A percentile compares a stretch with the other conserved stretches of the same genome.
Evolutionary conservation across 805 yeast genomes (phyloP).

Genomic region (Wickerhamomyces bisporus): DNA sequence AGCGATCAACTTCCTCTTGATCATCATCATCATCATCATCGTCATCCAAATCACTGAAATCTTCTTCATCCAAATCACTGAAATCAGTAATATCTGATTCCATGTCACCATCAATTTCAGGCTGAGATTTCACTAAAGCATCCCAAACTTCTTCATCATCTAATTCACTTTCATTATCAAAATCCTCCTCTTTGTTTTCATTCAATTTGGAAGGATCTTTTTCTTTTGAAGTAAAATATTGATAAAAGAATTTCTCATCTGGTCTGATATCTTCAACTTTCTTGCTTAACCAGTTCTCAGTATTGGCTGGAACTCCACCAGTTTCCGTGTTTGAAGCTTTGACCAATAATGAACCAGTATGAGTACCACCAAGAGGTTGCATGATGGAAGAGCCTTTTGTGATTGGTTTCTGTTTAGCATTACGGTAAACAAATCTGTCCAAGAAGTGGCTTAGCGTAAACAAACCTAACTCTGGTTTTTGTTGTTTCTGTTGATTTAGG

Average conservation of each 20-base stretch:
- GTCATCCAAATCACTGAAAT: constrained; percentile 61
- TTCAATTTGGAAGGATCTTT: constrained; percentile 28
- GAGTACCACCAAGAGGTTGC: constrained; percentile 94
- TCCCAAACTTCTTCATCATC: constrained; percentile 76
- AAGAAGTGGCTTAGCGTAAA: constrained; percentile 86
- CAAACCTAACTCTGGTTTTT: constrained; percentile 86
- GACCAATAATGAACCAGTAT: constrained; percentile 64
- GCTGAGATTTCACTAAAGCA: constrained; percentile 69
- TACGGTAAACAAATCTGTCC: constrained; percentile 92
- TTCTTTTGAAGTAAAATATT: constrained; percentile 68
- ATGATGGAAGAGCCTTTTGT: constrained; percentile 89
- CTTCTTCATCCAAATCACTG: constrained; percentile 49
- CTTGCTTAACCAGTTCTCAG: constrained; percentile 76
- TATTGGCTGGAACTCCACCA: constrained; percentile 66
- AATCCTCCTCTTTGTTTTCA: constrained; percentile 30
- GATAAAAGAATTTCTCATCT: constrained; percentile 83
- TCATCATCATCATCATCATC: constrained; percentile 31
- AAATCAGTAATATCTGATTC: constrained; percentile 32
- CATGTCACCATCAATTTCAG: constrained; percentile 58
- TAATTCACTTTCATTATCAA: constrained; percentile 39
- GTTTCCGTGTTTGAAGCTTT: constrained; percentile 46
- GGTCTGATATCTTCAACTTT: constrained; percentile 66
- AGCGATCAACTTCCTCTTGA: constrained; percentile 40
- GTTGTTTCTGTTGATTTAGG: constrained; percentile 37
- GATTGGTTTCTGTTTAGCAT: constrained; percentile 71